Conservation (phyloP, 2,329 filamentous ascomycete genomes). For the Byssochlamys sp. region DNA sequence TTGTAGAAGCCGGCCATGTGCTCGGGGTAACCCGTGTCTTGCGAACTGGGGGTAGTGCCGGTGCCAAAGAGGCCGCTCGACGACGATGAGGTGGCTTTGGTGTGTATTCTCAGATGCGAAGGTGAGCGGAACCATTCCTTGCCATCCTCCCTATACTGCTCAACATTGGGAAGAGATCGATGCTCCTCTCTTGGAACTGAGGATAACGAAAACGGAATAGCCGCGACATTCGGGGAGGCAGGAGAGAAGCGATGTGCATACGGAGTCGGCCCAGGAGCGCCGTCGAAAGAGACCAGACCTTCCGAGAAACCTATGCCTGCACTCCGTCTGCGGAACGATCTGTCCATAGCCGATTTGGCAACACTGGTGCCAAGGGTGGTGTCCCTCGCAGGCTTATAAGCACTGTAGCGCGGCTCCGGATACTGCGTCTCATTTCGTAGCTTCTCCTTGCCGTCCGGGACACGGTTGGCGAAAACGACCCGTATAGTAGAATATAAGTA, state of each 20-base stretch:
- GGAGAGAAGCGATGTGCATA: conserved; percentile 4
- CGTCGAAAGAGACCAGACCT: conserved; percentile 1
- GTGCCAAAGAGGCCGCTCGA: conserved; percentile 16
- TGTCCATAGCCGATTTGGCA: conserved; percentile 49
- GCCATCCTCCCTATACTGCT: neutral
- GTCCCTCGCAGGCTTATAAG: conserved; percentile 61
- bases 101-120: neutral
- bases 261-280: neutral
- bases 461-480: conserved; percentile 91
- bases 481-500: conserved; percentile 87
- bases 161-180: neutral
- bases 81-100: conserved; percentile 10
- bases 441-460: conserved; percentile 89
- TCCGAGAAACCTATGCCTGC: conserved; percentile 35
- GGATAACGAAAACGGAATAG: neutral
- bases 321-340: conserved; percentile 50
- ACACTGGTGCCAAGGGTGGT: conserved; percentile 32
- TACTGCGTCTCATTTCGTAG: conserved; percentile 80
- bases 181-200: neutral
- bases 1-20: conserved; percentile 43
- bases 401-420: conserved; percentile 75
- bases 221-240: neutral
- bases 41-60: conserved; percentile 8
- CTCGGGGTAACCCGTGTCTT: conserved; percentile 22
- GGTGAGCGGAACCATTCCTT: neutral